A percentile compares a stretch with the other conserved stretches of the same genome.
Conservation (phyloP, 2,329 filamentous ascomycete species). For the Trichoderma guizhouense region DNA sequence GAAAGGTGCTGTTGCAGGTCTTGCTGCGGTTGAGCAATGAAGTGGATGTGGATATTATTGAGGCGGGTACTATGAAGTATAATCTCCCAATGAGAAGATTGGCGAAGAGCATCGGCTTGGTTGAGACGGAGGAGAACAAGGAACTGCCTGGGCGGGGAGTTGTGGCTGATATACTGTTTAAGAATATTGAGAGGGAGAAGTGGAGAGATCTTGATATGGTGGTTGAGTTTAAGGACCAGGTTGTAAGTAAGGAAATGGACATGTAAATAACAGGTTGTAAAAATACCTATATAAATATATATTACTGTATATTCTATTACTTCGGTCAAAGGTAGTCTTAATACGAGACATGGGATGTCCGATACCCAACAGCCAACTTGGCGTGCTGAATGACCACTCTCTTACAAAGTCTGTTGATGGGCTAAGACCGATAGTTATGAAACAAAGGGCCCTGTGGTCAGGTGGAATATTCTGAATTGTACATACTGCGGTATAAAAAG, state of each 20-base stretch:
- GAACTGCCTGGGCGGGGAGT: neutral
- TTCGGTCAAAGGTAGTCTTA: neutral
- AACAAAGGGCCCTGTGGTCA: neutral
- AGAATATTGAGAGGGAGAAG: neutral
- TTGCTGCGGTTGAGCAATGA: neutral
- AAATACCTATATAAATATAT: neutral
- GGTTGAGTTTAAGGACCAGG: neutral
- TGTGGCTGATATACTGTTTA: neutral
- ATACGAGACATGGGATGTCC: neutral
- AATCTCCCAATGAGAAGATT: neutral
- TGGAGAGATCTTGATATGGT: neutral
- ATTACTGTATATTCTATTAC: neutral
- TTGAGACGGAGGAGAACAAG: neutral
- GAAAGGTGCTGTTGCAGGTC: neutral
- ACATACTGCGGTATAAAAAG: too few relatives aligned
- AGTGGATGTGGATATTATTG: neutral
- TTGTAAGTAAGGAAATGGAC: neutral
- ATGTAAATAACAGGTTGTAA: neutral
- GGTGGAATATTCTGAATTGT: too few relatives aligned
- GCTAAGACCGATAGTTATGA: neutral
- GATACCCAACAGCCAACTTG: neutral
- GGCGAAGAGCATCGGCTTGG: neutral
- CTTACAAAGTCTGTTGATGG: neutral
- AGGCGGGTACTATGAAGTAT: neutral
- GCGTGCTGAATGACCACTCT: neutral